Evolutionary conservation across 768 basidiomycete species (phyloP).

Genomic region (Leccinum incarnatum): DNA sequence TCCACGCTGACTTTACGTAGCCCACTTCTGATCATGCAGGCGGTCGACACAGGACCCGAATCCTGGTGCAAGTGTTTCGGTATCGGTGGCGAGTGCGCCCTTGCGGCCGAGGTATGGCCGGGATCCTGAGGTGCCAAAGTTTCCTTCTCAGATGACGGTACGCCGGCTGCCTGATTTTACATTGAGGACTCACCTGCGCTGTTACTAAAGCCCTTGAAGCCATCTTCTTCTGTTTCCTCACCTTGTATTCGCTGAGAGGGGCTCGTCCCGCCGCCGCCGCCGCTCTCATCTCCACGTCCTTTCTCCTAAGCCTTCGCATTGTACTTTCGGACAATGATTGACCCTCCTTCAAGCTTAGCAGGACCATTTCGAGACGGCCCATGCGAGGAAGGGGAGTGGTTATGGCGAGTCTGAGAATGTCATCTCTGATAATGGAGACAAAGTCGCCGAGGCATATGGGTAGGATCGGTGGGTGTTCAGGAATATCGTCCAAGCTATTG

Average conservation of each 20-base stretch:
- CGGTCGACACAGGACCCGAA: not conserved
- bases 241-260: slow-evolving; percentile 23
- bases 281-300: slow-evolving; percentile 17
- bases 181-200: slow-evolving; percentile 12
- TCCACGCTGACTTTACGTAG: slow-evolving; percentile 7
- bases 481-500: slow-evolving; percentile 16
- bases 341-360: slow-evolving; percentile 25
- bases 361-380: slow-evolving; percentile 18
- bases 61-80: not conserved
- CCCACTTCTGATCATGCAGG: not conserved
- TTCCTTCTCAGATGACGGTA: not conserved
- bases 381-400: slow-evolving; percentile 22
- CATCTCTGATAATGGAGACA: not conserved
- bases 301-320: slow-evolving; percentile 23
- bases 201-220: slow-evolving; percentile 1
- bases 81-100: not conserved
- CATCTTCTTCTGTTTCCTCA: slow-evolving; percentile 18
- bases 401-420: slow-evolving; percentile 16
- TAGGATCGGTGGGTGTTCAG: slow-evolving; percentile 14
- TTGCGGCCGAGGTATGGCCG: not conserved
- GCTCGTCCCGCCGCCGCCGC: slow-evolving; percentile 22
- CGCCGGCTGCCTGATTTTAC: not conserved
- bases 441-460: slow-evolving; percentile 19
- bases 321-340: slow-evolving; percentile 26
- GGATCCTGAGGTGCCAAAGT: not conserved